Conservation (phyloP, 164 flowering plant genomes). For the Echeveria elegans region DNA sequence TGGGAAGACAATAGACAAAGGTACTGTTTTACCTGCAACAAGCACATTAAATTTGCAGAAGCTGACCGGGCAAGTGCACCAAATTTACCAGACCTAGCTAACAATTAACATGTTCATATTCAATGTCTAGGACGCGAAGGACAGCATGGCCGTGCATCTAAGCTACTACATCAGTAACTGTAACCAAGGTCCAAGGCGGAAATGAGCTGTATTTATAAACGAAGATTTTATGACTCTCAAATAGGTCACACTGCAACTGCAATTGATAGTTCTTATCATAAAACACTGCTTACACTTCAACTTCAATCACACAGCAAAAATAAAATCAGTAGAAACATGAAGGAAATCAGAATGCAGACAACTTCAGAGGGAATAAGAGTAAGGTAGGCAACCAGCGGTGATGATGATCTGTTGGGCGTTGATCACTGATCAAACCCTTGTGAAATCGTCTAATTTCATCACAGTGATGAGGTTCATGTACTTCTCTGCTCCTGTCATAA, state of each 20-base stretch:
- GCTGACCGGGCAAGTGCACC: neutral
- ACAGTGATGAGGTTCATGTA: conserved; percentile 8
- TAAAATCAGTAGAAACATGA: too few relatives aligned
- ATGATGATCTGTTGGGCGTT: too few relatives aligned
- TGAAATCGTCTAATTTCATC: neutral
- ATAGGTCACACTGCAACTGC: too few relatives aligned
- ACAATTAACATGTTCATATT: too few relatives aligned
- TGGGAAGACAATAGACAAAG: neutral
- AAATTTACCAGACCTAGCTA: neutral
- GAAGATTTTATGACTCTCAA: too few relatives aligned
- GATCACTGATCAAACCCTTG: neutral
- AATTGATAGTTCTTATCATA: too few relatives aligned
- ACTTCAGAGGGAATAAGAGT: neutral
- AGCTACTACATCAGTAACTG: neutral
- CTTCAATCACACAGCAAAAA: too few relatives aligned
- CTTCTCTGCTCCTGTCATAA: neutral
- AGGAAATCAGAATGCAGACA: neutral
- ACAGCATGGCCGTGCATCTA: neutral
- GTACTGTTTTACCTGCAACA: neutral
- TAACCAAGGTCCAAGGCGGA: neutral
- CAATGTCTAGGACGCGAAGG: neutral
- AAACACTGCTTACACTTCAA: too few relatives aligned
- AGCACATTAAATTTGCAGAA: neutral
- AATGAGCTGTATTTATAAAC: neutral
- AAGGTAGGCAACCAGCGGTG: neutral